Base-by-base conservation (phyloP, 1,284 basidiomycete species). In the Papiliotrema flavescens region DNA sequence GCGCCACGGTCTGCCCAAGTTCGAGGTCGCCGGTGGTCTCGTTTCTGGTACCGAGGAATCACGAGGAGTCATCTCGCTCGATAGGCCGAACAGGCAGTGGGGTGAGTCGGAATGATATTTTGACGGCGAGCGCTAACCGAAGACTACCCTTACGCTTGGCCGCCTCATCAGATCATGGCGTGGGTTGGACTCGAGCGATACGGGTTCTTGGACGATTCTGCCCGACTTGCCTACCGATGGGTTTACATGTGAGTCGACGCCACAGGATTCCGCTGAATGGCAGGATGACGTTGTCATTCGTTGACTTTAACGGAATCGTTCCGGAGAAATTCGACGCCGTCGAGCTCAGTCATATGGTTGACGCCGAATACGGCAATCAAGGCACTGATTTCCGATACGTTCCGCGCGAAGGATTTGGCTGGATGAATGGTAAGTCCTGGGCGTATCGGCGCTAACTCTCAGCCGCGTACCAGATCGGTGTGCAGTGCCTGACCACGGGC, bases 251-350 rank as follows among this genome's bases (percentile, higher is more conserved):
- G 61, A 41, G 85, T 78, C 35, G 14, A 37, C 4, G 13, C 19
- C 22, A 40, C 5, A 2, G 15, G 15, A 20, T 26, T 26, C 17
- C 34, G 45, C 26, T 36, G 43, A 55, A 19, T 17, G 5, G 2
- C 50, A 61, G 60, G 60, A 62, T 79, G 68, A 78, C 77, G 9
- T 62, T 73, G 8, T 76, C 73, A 1, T 79, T 79, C 49, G 90
- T 93, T 52, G 91, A 97, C 76, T 96, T 96, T 78, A 97, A 97
- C 71, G 94, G 94, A 15, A 89, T 96, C 39, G 93, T 98, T 2
- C 92, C 94, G 0, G 94, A 98, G 79, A 98, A 98, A 86, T 98
- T 97, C 72, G 94, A 98, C 69, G 95, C 93, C 0, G 95, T 98
- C 64, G 89, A 87, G 72, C 81, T 95, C 20, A 93, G 90, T 2